Base-by-base conservation (phyloP, 306 rosid species). In the Vigna radiata region DNA sequence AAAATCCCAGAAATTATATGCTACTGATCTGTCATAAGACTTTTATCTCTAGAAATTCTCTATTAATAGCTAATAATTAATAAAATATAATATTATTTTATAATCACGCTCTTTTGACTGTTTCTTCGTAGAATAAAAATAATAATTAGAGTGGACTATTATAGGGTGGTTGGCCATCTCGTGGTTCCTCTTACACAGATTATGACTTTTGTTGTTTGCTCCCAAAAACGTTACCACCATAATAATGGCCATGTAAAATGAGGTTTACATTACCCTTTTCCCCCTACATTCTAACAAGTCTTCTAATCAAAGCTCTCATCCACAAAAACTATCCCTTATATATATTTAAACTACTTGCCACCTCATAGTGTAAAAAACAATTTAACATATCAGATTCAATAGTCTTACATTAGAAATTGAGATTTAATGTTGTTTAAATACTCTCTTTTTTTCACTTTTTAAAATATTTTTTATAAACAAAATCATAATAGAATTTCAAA, bases 161-260 rank as follows among this genome's bases (percentile, higher is more conserved):
- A 27, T 58, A 29, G 64, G 61, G 18, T 50, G 68, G 85, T 56
- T 67, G 85, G 27, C 23, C 8, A 78, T 8, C 17, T 37, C 43
- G 72, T 48, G 77, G 74, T 70, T 70, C 13, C 61, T 80, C 61
- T 72, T 33, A 73, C 85, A 54, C 21, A 68, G 43, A 64, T 69
- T 50, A 66, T 18, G 76, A 79, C 76, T 77, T 73, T 56, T 37
- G 29, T 83, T 50, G 61, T 43, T 76, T 72, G 86, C 81, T 83
- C 84, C 83, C 64, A 13, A 69, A 80, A 69, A 83, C 73, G 86
- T 73, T 79, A 72, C 77, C 83, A 55, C 69, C 49, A 82, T 76
- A 82, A 86, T 83, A 70, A 83, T 78, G 47, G 41, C 77, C 17
- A 17, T 43, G 59, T 11, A 77, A 47, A 72, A 56, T 61, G 66